phyloP scores from a whole-genome alignment of 2,329 filamentous ascomycete genomes.

The Trichophyton verrucosum region DNA sequence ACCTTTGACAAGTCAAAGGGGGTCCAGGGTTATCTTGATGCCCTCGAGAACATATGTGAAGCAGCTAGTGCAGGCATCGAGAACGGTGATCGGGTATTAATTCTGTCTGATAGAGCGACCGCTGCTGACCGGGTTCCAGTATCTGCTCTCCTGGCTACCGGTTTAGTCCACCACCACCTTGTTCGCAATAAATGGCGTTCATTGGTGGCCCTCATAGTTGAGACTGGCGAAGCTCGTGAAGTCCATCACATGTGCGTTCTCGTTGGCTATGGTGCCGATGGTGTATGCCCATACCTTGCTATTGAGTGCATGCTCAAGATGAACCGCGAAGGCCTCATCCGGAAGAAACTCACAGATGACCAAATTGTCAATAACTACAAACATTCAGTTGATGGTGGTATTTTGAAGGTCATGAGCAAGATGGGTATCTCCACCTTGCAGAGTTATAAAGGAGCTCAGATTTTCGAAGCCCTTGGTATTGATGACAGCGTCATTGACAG shows the following conservation, averaged over 20 bases:
- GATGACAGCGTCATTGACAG: constrained; percentile 85
- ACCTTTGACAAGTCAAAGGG: constrained; percentile 84
- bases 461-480: constrained; percentile 89
- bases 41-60: constrained; percentile 78
- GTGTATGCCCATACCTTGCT: constrained; percentile 84
- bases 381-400: constrained; percentile 89
- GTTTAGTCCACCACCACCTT: constrained; percentile 89
- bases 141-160: constrained; percentile 74
- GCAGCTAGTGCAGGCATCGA: constrained; percentile 74
- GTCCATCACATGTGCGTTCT: constrained; percentile 99
- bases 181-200: constrained; percentile 94
- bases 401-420: constrained; percentile 98
- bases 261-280: constrained; percentile 87
- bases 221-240: constrained; percentile 91
- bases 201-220: constrained; percentile 70
- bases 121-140: constrained; percentile 72
- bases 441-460: constrained; percentile 95
- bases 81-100: constrained; percentile 68
- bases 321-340: constrained; percentile 81
- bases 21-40: constrained; percentile 68
- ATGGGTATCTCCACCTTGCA: constrained; percentile 97
- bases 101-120: constrained; percentile 80
- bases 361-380: constrained; percentile 90
- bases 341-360: constrained; percentile 73
- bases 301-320: constrained; percentile 97